Percentiles rank a stretch among this genome's conserved stretches.
phyloP scores from a whole-genome alignment of 768 basidiomycete species.

The Xerocomus brunneocitrinus region DNA sequence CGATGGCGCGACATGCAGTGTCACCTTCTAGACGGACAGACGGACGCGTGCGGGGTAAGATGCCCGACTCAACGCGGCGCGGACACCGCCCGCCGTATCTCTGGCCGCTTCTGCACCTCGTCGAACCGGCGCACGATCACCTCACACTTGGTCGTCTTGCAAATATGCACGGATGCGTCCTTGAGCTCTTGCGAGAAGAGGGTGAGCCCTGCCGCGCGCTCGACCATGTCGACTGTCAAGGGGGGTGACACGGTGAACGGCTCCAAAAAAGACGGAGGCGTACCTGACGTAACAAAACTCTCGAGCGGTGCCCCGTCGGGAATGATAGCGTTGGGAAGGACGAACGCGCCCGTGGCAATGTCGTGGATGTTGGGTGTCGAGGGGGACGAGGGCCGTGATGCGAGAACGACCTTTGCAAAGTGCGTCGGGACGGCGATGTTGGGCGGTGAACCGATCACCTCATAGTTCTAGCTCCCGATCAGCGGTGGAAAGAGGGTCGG shows the following conservation, averaged over 20 bases:
- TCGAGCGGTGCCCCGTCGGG: slow-evolving; percentile 78
- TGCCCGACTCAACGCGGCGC: slow-evolving; percentile 28
- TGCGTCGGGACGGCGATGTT: slow-evolving; percentile 94
- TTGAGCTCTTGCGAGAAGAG: slow-evolving; percentile 86
- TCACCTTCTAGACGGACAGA: not conserved
- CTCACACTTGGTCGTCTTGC: slow-evolving; percentile 84
- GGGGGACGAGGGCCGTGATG: slow-evolving; percentile 70
- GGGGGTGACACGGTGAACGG: not conserved
- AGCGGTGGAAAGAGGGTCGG: not conserved
- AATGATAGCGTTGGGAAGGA: slow-evolving; percentile 92
- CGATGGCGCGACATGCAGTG: not conserved
- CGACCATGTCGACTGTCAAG: slow-evolving; percentile 79
- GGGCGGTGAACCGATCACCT: slow-evolving; percentile 91
- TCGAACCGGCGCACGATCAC: slow-evolving; percentile 88
- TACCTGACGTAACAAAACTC: slow-evolving; percentile 80
- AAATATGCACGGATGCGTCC: slow-evolving; percentile 73
- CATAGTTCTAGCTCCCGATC: slow-evolving; percentile 58
- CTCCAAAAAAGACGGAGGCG: not conserved
- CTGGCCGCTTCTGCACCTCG: slow-evolving; percentile 71
- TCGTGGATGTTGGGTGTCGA: slow-evolving; percentile 67
- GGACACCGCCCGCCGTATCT: slow-evolving; percentile 49
- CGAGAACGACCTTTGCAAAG: slow-evolving; percentile 92
- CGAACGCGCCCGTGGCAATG: slow-evolving; percentile 87
- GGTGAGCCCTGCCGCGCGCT: slow-evolving; percentile 81
- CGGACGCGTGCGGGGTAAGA: not conserved